Conservation (phyloP, 495 filamentous ascomycete genomes). For the Xylaria scruposa region DNA sequence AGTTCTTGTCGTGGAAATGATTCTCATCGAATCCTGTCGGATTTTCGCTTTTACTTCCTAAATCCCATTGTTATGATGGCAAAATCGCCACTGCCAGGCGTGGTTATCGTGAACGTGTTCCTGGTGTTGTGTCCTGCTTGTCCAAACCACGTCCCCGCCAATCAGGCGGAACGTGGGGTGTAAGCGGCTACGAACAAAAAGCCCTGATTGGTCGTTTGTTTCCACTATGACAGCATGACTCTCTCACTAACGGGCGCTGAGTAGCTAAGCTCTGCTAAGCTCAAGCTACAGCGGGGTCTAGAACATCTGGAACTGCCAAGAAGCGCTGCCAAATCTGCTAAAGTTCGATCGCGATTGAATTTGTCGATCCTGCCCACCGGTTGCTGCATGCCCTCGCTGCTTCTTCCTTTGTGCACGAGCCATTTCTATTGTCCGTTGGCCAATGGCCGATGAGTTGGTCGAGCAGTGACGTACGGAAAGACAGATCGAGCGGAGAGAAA, state of each 20-base stretch:
- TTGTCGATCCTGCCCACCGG: constrained; percentile 17
- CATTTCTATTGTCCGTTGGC: neutral
- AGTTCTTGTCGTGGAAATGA: constrained; percentile 2
- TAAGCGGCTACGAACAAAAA: neutral
- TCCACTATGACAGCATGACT: constrained; percentile 18
- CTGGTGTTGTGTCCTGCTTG: neutral
- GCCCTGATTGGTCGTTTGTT: neutral
- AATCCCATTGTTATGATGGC: neutral
- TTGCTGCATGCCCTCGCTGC: neutral
- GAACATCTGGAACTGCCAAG: neutral
- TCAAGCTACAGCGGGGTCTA: constrained; percentile 13
- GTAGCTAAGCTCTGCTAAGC: constrained; percentile 5
- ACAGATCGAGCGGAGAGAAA: neutral
- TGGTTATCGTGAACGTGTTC: neutral
- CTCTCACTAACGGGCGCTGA: neutral
- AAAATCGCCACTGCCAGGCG: neutral
- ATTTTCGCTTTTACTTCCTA: neutral
- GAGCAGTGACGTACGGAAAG: neutral
- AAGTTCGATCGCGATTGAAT: constrained; percentile 15
- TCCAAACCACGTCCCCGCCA: neutral
- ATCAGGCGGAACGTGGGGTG: neutral
- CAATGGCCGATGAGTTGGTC: neutral
- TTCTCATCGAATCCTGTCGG: neutral
- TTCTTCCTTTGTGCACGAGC: neutral
- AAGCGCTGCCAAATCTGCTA: neutral